Evolutionary conservation across 768 basidiomycete species (phyloP).

Genomic region (Termitomyces eurrhizus): DNA sequence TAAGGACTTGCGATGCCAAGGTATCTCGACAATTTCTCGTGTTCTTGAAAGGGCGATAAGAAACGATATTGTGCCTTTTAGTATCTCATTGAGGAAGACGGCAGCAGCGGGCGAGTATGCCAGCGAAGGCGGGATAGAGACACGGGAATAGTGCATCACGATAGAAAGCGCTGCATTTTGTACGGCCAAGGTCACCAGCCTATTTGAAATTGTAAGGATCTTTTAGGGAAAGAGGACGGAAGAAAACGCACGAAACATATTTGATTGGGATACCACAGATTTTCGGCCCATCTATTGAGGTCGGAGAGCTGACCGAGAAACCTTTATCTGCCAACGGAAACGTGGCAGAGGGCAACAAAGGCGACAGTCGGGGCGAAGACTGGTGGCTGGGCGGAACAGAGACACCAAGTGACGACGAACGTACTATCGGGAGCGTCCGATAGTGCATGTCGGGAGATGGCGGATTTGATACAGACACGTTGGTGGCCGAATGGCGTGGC

Average conservation of each 20-base stretch:
- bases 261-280: constrained; percentile 73
- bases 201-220: constrained; percentile 22
- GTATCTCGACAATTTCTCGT: constrained; percentile 36
- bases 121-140: constrained; percentile 70
- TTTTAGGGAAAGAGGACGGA: constrained; percentile 1
- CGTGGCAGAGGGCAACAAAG: constrained; percentile 47
- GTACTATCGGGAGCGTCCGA: constrained; percentile 51
- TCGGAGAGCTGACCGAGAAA: constrained; percentile 23
- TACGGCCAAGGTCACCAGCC: constrained; percentile 81
- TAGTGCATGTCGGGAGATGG: constrained; percentile 53
- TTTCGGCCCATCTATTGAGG: constrained; percentile 39
- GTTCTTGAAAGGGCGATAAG: constrained; percentile 68
- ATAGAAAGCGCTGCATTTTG: constrained; percentile 96
- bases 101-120: constrained; percentile 93
- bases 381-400: constrained; percentile 25
- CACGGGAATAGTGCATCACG: constrained; percentile 98
- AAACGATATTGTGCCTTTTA: constrained; percentile 92
- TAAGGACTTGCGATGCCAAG: constrained; percentile 39
- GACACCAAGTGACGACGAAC: constrained; percentile 42
- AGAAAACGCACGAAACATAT: constrained; percentile 68
- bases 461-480: constrained; percentile 13
- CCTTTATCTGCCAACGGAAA: constrained; percentile 39
- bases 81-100: constrained; percentile 89
- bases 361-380: constrained; percentile 44
- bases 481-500: constrained; percentile 13